These are phyloP conservation scores for Ehretia macrophylla DNA, from an alignment of 257 asterid genomes.

Conservation along the genomic window DNA sequence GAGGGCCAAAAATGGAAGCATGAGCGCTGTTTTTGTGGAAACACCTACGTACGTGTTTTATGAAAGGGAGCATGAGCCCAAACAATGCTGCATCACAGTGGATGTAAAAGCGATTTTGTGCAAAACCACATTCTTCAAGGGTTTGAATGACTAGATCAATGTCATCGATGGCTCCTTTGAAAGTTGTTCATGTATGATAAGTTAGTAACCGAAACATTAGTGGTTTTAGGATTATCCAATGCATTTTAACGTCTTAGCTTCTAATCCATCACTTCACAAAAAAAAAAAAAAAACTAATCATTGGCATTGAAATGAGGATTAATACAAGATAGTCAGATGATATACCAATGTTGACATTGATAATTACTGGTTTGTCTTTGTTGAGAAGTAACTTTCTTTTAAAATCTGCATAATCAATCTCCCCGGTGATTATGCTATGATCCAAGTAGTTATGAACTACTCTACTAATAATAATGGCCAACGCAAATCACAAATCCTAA, in stretches of 20 bases:
- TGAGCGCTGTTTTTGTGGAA: conserved; percentile 28
- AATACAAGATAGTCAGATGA: too few species aligned
- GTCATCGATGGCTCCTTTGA: conserved; percentile 39
- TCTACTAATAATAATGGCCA: too few species aligned
- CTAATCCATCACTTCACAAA: background rate
- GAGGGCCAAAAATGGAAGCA: too few species aligned
- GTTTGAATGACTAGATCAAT: conserved; percentile 29
- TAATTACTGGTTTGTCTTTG: conserved; percentile 22
- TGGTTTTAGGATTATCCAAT: background rate
- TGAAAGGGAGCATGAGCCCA: conserved; percentile 29
- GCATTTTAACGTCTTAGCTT: too few species aligned
- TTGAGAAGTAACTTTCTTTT: conserved; percentile 14
- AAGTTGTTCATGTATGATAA: conserved; percentile 35
- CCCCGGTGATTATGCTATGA: conserved; percentile 19
- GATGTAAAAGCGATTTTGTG: conserved; percentile 23
- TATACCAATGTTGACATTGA: conserved; percentile 22
- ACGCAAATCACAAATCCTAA: too few species aligned
- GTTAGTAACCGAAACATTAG: background rate
- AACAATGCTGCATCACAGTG: conserved; percentile 37
- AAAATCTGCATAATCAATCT: conserved; percentile 20
- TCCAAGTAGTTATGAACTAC: too few species aligned
- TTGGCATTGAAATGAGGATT: too few species aligned
- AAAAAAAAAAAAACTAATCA: too few species aligned
- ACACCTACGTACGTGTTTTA: conserved; percentile 17
- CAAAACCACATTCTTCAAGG: conserved; percentile 27